phyloP scores from a whole-genome alignment of 2,329 filamentous ascomycete genomes.

The Aspergillus aculeatinus region DNA sequence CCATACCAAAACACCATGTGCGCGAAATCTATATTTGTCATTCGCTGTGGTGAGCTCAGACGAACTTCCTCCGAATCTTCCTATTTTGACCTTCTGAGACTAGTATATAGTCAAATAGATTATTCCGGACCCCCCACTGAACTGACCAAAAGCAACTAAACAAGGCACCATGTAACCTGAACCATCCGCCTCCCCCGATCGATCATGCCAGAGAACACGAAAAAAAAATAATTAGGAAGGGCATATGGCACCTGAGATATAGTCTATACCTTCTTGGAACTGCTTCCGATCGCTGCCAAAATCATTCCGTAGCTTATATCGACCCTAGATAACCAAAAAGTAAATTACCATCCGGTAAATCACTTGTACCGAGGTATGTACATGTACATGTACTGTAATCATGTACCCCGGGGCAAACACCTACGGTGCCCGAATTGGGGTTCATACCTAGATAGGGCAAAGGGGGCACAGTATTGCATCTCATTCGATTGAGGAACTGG shows the following conservation, averaged over 20 bases:
- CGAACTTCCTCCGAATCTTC: not conserved
- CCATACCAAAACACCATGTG: not conserved
- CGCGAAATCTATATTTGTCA: not conserved
- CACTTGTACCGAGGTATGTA: not conserved
- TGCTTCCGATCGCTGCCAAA: constrained; percentile 2
- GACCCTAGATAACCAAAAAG: not conserved
- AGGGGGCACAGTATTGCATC: not conserved
- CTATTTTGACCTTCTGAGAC: not conserved
- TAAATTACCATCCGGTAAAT: not conserved
- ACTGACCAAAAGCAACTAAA: constrained; percentile 2
- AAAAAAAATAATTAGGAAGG: not conserved
- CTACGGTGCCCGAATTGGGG: not conserved
- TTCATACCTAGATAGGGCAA: not conserved
- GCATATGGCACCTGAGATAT: constrained; percentile 8
- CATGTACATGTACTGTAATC: not conserved
- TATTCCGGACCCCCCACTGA: not conserved
- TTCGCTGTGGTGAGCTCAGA: not conserved
- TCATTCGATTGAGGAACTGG: not conserved
- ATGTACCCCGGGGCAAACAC: not conserved
- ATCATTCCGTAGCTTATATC: not conserved
- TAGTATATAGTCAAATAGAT: not conserved
- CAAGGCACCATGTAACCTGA: constrained; percentile 8
- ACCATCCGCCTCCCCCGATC: not conserved
- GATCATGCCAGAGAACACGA: constrained; percentile 3
- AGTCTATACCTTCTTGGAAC: not conserved